Evolutionary conservation across 768 basidiomycete species (phyloP).

Genomic region (Mycena galericulata): DNA sequence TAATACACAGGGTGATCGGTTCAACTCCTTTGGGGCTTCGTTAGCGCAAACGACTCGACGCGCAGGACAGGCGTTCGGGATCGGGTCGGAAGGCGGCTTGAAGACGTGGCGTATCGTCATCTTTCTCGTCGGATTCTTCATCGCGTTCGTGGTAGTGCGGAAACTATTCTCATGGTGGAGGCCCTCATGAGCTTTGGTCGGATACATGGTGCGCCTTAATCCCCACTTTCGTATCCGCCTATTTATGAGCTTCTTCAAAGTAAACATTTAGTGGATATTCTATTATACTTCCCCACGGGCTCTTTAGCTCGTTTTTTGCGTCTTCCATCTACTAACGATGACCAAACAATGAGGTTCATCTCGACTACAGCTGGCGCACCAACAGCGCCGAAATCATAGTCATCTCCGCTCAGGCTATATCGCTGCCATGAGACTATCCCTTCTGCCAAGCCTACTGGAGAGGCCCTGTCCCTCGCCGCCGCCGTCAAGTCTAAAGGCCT

Average conservation of each 20-base stretch:
- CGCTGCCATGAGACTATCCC: too few relatives aligned
- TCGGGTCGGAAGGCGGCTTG: slow-evolving; percentile 62
- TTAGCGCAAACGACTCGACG: slow-evolving; percentile 76
- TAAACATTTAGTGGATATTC: slow-evolving; percentile 19
- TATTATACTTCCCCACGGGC: background rate
- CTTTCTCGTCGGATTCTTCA: slow-evolving; percentile 65
- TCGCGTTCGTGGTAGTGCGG: slow-evolving; percentile 68
- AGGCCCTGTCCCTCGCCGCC: too few relatives aligned
- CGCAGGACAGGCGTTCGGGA: slow-evolving; percentile 80
- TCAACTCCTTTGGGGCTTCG: slow-evolving; percentile 71
- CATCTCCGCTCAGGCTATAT: too few relatives aligned
- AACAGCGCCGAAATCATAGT: too few relatives aligned
- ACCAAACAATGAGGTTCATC: too few relatives aligned
- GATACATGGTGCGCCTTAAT: slow-evolving; percentile 18
- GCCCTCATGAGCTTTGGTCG: slow-evolving; percentile 5
- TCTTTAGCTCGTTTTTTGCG: too few relatives aligned
- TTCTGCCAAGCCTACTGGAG: too few relatives aligned
- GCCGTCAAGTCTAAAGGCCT: too few relatives aligned
- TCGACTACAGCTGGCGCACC: too few relatives aligned
- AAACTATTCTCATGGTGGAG: slow-evolving; percentile 65
- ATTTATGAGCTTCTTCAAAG: background rate
- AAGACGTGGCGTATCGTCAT: slow-evolving; percentile 78
- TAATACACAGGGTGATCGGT: slow-evolving; percentile 66
- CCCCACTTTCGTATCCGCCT: background rate
- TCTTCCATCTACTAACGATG: too few relatives aligned